phyloP scores from a whole-genome alignment of 345 rosid species.

The Linum usitatissimum region DNA sequence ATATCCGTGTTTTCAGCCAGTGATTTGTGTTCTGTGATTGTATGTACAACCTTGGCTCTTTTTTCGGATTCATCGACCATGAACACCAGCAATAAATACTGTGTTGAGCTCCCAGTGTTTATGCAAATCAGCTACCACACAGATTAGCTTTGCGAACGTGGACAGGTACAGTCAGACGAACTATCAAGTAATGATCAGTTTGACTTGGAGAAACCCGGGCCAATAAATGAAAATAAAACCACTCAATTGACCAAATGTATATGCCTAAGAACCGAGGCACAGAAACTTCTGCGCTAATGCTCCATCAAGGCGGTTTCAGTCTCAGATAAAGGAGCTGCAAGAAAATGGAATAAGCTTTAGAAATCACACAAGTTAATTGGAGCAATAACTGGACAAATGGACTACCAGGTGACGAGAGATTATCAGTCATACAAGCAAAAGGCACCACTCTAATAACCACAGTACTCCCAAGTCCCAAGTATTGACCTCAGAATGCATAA shows the following conservation, averaged over 20 bases:
- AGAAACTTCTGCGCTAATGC: neutral
- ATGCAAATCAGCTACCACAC: neutral
- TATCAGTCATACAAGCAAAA: neutral
- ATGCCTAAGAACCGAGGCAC: neutral
- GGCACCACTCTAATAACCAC: too few species aligned
- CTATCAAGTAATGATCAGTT: neutral
- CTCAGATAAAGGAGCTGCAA: neutral
- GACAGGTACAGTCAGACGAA: neutral
- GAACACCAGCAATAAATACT: neutral
- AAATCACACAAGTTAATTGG: neutral
- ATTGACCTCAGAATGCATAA: constrained; percentile 5
- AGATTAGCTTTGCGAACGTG: neutral
- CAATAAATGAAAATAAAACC: neutral
- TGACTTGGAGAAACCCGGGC: neutral
- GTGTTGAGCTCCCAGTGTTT: neutral
- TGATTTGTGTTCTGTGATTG: neutral
- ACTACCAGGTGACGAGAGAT: too few species aligned
- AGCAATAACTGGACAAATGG: neutral
- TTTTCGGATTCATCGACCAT: neutral
- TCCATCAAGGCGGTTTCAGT: neutral
- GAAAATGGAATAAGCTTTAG: neutral
- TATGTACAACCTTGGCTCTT: neutral
- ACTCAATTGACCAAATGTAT: neutral
- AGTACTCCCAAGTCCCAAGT: too few species aligned
- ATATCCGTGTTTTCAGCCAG: neutral